These are phyloP conservation scores for Yamadazyma laniorum DNA, from an alignment of 805 yeast genomes.

Conservation along the genomic window DNA sequence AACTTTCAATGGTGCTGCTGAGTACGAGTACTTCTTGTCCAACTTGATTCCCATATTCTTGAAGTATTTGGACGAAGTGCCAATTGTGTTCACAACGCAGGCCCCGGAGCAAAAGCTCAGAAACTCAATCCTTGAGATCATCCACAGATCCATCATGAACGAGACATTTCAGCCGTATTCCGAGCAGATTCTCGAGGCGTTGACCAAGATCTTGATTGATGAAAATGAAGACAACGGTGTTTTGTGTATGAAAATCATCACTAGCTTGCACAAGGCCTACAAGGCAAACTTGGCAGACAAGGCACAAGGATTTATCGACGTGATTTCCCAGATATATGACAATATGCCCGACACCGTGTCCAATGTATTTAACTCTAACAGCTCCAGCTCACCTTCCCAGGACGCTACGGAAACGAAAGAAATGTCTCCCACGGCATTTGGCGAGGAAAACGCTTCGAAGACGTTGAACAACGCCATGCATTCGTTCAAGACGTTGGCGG, in stretches of 20 bases:
- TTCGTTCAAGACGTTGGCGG: conserved; percentile 90
- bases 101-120: conserved; percentile 79
- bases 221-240: conserved; percentile 98
- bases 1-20: conserved; percentile 74
- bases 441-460: conserved; percentile 45
- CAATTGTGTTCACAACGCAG: conserved; percentile 63
- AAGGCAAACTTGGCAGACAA: conserved; percentile 63
- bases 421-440: conserved; percentile 38
- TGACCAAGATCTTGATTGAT: conserved; percentile 57
- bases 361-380: conserved; percentile 54
- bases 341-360: conserved; percentile 75
- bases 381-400: conserved; percentile 9
- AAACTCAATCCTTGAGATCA: conserved; percentile 69
- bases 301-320: conserved; percentile 74
- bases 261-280: conserved; percentile 82
- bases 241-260: conserved; percentile 80
- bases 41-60: conserved; percentile 70
- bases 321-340: conserved; percentile 72
- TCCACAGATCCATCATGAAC: conserved; percentile 79
- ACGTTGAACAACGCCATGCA: conserved; percentile 63
- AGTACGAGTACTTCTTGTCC: conserved; percentile 73
- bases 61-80: conserved; percentile 60
- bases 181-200: conserved; percentile 52
- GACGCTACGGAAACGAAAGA: conserved; percentile 17
- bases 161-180: conserved; percentile 77